Conservation (phyloP, 148 eudicot genomes). For the Spergularia bocconei region DNA sequence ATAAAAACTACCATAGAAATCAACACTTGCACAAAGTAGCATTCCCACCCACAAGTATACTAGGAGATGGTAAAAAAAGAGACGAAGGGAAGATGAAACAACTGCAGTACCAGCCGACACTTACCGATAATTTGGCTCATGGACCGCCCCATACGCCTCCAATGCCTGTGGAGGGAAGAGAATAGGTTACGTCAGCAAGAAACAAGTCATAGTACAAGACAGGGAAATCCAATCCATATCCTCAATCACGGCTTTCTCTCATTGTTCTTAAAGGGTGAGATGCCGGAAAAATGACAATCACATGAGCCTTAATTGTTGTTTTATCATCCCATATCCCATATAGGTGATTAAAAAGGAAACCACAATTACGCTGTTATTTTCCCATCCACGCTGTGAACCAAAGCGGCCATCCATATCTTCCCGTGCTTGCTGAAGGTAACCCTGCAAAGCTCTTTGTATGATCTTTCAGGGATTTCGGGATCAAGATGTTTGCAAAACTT, state of each 20-base stretch:
- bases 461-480: constrained; percentile 59
- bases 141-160: constrained; percentile 91
- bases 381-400: constrained; percentile 99
- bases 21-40: neutral
- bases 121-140: constrained; percentile 92
- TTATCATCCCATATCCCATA: constrained; percentile 91
- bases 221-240: constrained; percentile 94
- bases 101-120: constrained; percentile 31
- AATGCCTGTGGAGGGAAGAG: constrained; percentile 99
- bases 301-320: constrained; percentile 85
- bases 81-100: neutral
- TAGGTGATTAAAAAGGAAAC: constrained; percentile 96
- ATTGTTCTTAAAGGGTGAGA: constrained; percentile 79
- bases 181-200: constrained; percentile 95
- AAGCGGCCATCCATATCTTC: constrained; percentile 97
- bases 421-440: constrained; percentile 40
- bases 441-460: constrained; percentile 65
- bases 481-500: constrained; percentile 56
- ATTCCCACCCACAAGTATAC: neutral
- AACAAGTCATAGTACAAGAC: constrained; percentile 64
- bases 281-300: constrained; percentile 75
- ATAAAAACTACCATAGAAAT: neutral
- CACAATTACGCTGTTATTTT: constrained; percentile 99
- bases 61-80: neutral
- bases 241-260: constrained; percentile 89